These are phyloP conservation scores for Phytopythium kandeliae DNA, from an alignment of 352 stramenopile genomes.

Conservation along the genomic window DNA sequence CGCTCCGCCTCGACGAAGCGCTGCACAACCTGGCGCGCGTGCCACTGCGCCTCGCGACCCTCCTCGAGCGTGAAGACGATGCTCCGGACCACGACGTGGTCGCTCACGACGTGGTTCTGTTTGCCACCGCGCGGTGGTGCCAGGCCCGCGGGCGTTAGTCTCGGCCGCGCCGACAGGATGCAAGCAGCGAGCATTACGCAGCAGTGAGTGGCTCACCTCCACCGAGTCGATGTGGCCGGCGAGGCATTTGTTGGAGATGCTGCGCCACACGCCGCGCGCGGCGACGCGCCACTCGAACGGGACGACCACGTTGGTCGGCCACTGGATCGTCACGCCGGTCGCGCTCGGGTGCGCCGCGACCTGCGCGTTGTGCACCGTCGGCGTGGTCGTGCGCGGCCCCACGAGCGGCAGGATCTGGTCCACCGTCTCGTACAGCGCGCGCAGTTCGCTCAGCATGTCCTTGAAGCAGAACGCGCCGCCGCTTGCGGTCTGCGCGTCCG, in stretches of 20 bases:
- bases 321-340: slow-evolving; percentile 1
- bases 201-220: too few species aligned
- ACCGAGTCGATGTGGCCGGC: background rate
- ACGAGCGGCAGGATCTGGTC: background rate
- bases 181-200: too few species aligned
- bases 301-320: background rate
- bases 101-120: slow-evolving; percentile 1
- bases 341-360: background rate
- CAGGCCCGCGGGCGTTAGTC: too few species aligned
- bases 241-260: background rate
- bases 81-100: background rate
- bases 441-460: background rate
- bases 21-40: background rate
- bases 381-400: background rate
- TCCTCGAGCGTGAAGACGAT: background rate
- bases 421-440: slow-evolving; percentile 1
- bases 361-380: background rate
- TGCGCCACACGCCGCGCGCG: background rate
- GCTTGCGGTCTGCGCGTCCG: background rate
- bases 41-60: background rate
- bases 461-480: background rate
- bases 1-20: background rate
- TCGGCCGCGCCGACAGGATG: too few species aligned
- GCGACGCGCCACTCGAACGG: slow-evolving; percentile 5
- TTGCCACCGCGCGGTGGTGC: too few species aligned